These are phyloP conservation scores for Cutaneotrichosporon cyanovorans DNA, from an alignment of 1,284 basidiomycete genomes.

Conservation along the genomic window DNA sequence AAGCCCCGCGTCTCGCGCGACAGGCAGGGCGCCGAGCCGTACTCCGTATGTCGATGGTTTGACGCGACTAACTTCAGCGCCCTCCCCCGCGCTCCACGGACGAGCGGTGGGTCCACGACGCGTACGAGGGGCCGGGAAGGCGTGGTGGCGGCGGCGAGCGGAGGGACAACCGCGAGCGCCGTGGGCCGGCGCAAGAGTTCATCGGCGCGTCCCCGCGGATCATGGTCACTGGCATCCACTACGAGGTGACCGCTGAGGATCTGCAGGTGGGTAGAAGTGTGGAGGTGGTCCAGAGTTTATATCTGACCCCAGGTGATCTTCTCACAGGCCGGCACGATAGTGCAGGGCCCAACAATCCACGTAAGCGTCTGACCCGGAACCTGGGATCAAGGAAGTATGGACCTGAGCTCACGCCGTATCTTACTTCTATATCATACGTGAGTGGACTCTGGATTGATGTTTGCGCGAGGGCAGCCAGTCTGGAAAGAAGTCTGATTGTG, in stretches of 20 bases:
- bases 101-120: constrained; percentile 46
- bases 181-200: constrained; percentile 13
- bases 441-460: constrained; percentile 21
- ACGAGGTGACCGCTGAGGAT: constrained; percentile 83
- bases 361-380: constrained; percentile 50
- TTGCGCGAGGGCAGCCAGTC: constrained; percentile 16
- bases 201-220: constrained; percentile 56
- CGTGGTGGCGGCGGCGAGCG: constrained; percentile 3
- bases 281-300: neutral
- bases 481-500: no score
- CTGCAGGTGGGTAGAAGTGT: constrained; percentile 70
- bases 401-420: constrained; percentile 18
- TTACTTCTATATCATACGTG: constrained; percentile 18
- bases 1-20: constrained; percentile 20
- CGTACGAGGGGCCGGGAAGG: constrained; percentile 22
- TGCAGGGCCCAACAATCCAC: constrained; percentile 85
- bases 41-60: constrained; percentile 25
- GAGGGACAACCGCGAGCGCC: constrained; percentile 3
- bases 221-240: constrained; percentile 81
- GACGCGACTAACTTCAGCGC: constrained; percentile 24
- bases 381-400: neutral
- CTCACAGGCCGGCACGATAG: constrained; percentile 82
- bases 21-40: constrained; percentile 26
- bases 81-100: constrained; percentile 42
- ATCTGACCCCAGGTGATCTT: constrained; percentile 64